These are phyloP conservation scores for Gleditsia sinensis DNA, from an alignment of 306 rosid species.

Conservation along the genomic window DNA sequence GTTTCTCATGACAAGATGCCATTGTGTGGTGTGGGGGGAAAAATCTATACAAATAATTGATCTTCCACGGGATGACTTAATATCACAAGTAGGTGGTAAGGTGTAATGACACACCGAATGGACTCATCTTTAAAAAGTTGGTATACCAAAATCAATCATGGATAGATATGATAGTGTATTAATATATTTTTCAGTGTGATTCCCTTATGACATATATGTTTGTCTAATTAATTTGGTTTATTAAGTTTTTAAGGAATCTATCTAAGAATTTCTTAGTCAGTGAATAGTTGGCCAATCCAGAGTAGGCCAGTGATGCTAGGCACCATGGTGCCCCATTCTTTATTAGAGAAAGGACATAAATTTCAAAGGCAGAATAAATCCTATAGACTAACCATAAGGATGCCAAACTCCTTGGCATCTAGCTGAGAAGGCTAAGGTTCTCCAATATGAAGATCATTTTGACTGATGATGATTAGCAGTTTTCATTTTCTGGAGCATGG, in stretches of 20 bases:
- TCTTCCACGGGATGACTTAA: constrained; percentile 31
- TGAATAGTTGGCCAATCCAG: constrained; percentile 50
- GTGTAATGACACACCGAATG: background rate
- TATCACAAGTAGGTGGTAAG: constrained; percentile 32
- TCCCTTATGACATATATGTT: too few relatives aligned
- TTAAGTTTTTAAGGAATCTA: too few relatives aligned
- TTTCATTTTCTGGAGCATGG: too few relatives aligned
- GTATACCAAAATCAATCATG: too few relatives aligned
- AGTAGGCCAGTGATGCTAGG: constrained; percentile 65
- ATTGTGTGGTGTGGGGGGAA: constrained; percentile 40
- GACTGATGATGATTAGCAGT: too few relatives aligned
- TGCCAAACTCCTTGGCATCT: too few relatives aligned
- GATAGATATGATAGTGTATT: constrained; percentile 26
- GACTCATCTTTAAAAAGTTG: too few relatives aligned
- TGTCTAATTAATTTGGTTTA: too few relatives aligned
- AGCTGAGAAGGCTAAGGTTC: too few relatives aligned
- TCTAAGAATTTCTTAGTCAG: constrained; percentile 26
- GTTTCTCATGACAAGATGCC: constrained; percentile 36
- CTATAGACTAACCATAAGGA: too few relatives aligned
- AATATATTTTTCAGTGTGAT: too few relatives aligned
- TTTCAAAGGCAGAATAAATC: constrained; percentile 48
- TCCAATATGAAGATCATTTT: too few relatives aligned
- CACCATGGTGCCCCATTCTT: constrained; percentile 50
- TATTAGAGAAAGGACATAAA: constrained; percentile 42
- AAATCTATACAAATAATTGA: constrained; percentile 34